Base-by-base conservation (phyloP, 352 stramenopile genomes). In the Globisporangium nunn region DNA sequence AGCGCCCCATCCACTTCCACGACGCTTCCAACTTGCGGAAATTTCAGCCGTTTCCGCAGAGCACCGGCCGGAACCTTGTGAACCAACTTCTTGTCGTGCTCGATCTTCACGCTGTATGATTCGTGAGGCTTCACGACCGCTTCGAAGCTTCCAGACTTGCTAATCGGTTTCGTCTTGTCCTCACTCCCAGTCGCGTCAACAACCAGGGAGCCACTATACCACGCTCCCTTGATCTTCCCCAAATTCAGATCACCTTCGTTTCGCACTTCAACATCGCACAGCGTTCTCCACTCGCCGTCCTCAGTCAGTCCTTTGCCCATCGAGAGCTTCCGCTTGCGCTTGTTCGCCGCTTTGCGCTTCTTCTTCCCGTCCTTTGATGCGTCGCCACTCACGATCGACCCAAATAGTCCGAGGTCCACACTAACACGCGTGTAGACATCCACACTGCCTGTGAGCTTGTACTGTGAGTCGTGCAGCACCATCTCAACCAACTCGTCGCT, bases 391-490 rank as follows among this genome's bases (percentile, higher is more conserved):
- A 76, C 52, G 6, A 59, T 54, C 1, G 59, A 60, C 15, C 81
- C 81, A 59, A 90, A 91, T 4, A 78, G 35, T 17, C 65, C 52
- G 29, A 85, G 61, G 48, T 89, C 63, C 7, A 91, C 33, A 5
- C 63, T 48, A 43, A 87, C 40, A 0, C 72, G 51, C 15, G 75
- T 60, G 50, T 78, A 87, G 7, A 91, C 78, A 2, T 77, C 64
- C 10, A 91, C 63, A 4, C 52, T 65, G 39, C 51, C 63, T 6
- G 72, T 59, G 4, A 92, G 57, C 46, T 85, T 88, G 64, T 75
- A 92, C 57, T 88, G 78, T 6, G 78, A 83, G 50, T 94, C 84
- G 54, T 94, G 84, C 29, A 94, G 63, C 37, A 91, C 74, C 55
- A 86, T 70, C 52, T 94, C 84, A 17, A 67, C 37, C 7, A 78